phyloP scores from a whole-genome alignment of 208 protist species.

The Crithidia thermophila region DNA sequence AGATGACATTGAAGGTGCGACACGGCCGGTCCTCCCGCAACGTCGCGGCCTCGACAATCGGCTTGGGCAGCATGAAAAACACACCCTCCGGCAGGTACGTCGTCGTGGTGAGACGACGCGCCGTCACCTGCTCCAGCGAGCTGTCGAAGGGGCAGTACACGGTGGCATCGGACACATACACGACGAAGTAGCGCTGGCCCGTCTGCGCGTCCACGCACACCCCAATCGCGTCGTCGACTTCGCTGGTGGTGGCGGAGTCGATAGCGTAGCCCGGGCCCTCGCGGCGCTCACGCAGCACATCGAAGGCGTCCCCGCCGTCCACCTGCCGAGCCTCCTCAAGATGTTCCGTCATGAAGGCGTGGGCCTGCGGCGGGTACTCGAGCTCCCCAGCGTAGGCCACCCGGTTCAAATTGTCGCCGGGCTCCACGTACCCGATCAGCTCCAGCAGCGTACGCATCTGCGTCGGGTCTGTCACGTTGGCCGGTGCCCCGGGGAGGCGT shows the following conservation, averaged over 20 bases:
- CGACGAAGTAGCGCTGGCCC: conserved; percentile 72
- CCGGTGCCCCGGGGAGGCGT: conserved; percentile 52
- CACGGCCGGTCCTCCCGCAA: conserved; percentile 83
- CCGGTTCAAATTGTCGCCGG: conserved; percentile 75
- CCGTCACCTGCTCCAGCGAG: conserved; percentile 81
- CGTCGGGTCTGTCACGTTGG: conserved; percentile 42
- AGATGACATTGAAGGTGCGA: conserved; percentile 88
- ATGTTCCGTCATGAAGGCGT: conserved; percentile 50
- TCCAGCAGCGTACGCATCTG: conserved; percentile 69
- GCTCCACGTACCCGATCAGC: conserved; percentile 56
- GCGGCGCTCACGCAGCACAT: conserved; percentile 50
- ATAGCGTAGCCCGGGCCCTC: conserved; percentile 80
- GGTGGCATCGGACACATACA: conserved; percentile 90
- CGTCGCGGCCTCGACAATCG: conserved; percentile 85
- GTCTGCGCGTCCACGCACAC: conserved; percentile 62
- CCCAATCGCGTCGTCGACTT: conserved; percentile 91
- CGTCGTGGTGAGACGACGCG: conserved; percentile 78
- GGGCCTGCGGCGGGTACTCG: conserved; percentile 68
- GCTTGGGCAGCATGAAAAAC: conserved; percentile 90
- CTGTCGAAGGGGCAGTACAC: conserved; percentile 88
- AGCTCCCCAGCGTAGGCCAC: conserved; percentile 68
- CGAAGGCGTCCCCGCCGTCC: conserved; percentile 76
- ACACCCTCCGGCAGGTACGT: conserved; percentile 90
- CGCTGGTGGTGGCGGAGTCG: conserved; percentile 88
- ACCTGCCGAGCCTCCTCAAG: conserved; percentile 41